phyloP scores from a whole-genome alignment of 2,329 filamentous ascomycete genomes.

The Aureobasidium zeae region DNA sequence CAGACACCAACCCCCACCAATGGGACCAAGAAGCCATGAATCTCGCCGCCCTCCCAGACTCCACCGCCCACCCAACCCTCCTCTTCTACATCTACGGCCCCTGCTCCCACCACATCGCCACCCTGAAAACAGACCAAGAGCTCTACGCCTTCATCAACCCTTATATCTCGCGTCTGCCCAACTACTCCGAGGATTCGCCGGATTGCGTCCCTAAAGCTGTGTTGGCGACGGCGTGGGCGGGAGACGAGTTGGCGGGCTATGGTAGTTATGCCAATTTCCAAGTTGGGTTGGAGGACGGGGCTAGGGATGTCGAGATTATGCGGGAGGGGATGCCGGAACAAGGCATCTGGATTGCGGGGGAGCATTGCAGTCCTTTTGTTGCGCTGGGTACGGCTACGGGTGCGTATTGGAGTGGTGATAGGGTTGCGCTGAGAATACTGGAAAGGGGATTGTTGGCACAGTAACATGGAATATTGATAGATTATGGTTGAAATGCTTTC shows the following conservation, averaged over 20 bases:
- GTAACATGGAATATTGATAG: no score
- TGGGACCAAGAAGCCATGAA: conserved; percentile 62
- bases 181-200: conserved; percentile 47
- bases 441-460: neutral
- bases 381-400: conserved; percentile 82
- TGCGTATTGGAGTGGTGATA: conserved; percentile 85
- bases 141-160: conserved; percentile 63
- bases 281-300: conserved; percentile 59
- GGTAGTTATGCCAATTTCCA: conserved; percentile 85
- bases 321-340: conserved; percentile 48
- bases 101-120: conserved; percentile 48
- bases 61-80: conserved; percentile 64
- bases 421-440: conserved; percentile 55
- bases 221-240: conserved; percentile 67
- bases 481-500: no score
- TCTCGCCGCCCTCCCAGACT: conserved; percentile 54
- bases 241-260: conserved; percentile 68
- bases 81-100: conserved; percentile 72
- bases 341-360: conserved; percentile 77
- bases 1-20: conserved; percentile 48
- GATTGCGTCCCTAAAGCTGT: conserved; percentile 55
- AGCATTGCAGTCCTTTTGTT: conserved; percentile 85
- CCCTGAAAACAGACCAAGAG: conserved; percentile 34
- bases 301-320: conserved; percentile 59
- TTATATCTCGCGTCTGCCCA: conserved; percentile 66